These are phyloP conservation scores for Madurella fahalii DNA, from an alignment of 2,329 filamentous ascomycete genomes.

Conservation along the genomic window DNA sequence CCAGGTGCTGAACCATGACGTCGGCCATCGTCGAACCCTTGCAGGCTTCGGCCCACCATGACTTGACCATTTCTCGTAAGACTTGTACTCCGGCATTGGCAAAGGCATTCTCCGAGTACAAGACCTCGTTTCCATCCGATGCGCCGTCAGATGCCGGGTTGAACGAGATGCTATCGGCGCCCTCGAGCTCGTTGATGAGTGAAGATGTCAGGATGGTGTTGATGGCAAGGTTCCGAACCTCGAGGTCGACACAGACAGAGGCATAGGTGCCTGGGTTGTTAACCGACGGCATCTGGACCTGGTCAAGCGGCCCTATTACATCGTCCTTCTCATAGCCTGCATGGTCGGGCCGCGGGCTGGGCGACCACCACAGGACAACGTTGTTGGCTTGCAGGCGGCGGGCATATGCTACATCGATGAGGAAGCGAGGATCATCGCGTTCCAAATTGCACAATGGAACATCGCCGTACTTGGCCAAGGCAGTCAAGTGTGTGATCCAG, in stretches of 20 bases:
- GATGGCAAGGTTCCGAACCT: slow-evolving; percentile 90
- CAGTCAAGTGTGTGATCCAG: slow-evolving; percentile 85
- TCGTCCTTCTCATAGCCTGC: slow-evolving; percentile 95
- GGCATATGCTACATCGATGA: slow-evolving; percentile 95
- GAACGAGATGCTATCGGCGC: slow-evolving; percentile 79
- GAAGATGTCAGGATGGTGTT: slow-evolving; percentile 97
- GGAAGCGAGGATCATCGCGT: slow-evolving; percentile 84
- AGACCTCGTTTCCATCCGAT: slow-evolving; percentile 61
- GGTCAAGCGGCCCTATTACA: slow-evolving; percentile 75
- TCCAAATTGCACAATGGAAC: slow-evolving; percentile 94
- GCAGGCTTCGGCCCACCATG: slow-evolving; percentile 96
- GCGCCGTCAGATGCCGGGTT: slow-evolving; percentile 66
- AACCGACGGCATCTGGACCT: slow-evolving; percentile 84
- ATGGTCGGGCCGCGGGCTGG: slow-evolving; percentile 82
- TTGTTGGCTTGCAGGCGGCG: slow-evolving; percentile 84
- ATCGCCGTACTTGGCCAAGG: slow-evolving; percentile 86
- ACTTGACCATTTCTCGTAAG: slow-evolving; percentile 94
- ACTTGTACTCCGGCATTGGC: slow-evolving; percentile 88
- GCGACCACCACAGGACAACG: slow-evolving; percentile 96
- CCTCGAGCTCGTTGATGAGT: slow-evolving; percentile 93
- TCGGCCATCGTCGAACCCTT: slow-evolving; percentile 91
- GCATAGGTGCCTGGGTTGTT: slow-evolving; percentile 93
- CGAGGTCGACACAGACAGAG: slow-evolving; percentile 92
- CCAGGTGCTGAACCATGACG: slow-evolving; percentile 93
- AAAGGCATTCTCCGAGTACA: slow-evolving; percentile 86